Evolutionary conservation across 768 basidiomycete genomes (phyloP).

Genomic region (Daedaleopsis nitida): DNA sequence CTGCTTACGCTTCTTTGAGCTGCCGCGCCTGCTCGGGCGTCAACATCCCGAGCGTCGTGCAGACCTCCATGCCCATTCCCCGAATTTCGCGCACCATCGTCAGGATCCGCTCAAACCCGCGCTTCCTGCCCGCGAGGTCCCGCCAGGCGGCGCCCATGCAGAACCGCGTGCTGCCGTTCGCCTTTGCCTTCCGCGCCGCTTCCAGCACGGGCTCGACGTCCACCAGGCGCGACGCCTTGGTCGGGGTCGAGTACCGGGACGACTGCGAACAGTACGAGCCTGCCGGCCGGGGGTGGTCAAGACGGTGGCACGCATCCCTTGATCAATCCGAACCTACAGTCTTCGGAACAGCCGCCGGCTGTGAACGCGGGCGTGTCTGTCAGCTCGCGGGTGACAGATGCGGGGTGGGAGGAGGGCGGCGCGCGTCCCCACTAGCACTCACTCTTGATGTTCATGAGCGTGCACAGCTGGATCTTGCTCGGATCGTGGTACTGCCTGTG

Average conservation of each 20-base stretch:
- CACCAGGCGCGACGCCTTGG: slow-evolving; percentile 84
- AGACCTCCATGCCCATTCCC: slow-evolving; percentile 98
- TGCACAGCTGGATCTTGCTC: slow-evolving; percentile 91
- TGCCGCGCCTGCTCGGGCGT: slow-evolving; percentile 88
- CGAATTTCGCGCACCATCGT: slow-evolving; percentile 90
- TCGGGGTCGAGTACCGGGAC: slow-evolving; percentile 86
- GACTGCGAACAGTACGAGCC: slow-evolving; percentile 99
- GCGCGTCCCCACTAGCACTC: no score
- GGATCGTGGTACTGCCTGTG: slow-evolving; percentile 90
- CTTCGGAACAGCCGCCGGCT: slow-evolving; percentile 96
- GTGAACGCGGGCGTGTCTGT: slow-evolving; percentile 8
- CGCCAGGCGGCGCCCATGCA: slow-evolving; percentile 99
- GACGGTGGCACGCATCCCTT: slow-evolving; percentile 6
- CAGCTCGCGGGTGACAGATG: slow-evolving; percentile 9
- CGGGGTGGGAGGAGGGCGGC: no score
- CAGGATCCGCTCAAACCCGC: slow-evolving; percentile 91
- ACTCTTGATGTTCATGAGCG: slow-evolving; percentile 99
- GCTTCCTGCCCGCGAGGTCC: slow-evolving; percentile 88
- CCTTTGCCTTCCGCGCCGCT: slow-evolving; percentile 92
- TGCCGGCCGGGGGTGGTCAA: slow-evolving; percentile 31
- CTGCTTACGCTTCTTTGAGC: slow-evolving; percentile 86
- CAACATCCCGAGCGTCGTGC: slow-evolving; percentile 98
- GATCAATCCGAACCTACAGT: slow-evolving; percentile 64
- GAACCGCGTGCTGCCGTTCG: slow-evolving; percentile 94
- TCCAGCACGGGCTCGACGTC: slow-evolving; percentile 91